Evolutionary conservation across 2,329 filamentous ascomycete species (phyloP).

Genomic region (Beauveria asiatica): DNA sequence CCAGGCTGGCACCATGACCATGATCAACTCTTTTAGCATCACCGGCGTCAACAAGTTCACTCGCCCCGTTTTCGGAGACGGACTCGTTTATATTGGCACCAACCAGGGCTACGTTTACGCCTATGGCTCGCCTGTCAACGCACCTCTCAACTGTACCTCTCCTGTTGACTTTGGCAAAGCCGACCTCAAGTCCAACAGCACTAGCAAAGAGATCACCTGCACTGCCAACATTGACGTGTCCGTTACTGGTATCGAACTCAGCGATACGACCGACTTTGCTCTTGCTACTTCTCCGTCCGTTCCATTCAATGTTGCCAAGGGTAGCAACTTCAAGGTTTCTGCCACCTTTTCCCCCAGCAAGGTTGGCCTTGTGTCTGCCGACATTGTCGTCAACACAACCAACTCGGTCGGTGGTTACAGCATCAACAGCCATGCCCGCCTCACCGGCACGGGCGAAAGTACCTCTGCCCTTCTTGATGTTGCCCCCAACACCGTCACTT

Average conservation of each 20-base stretch:
- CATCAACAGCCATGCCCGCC: slow-evolving; percentile 33
- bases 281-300: slow-evolving; percentile 27
- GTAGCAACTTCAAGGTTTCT: slow-evolving; percentile 33
- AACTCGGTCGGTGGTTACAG: slow-evolving; percentile 39
- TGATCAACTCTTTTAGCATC: slow-evolving; percentile 43
- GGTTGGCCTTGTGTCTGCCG: slow-evolving; percentile 40
- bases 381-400: slow-evolving; percentile 39
- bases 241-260: slow-evolving; percentile 29
- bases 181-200: slow-evolving; percentile 28
- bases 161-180: slow-evolving; percentile 38
- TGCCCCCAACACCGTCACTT: slow-evolving; percentile 39
- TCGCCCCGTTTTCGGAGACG: slow-evolving; percentile 49
- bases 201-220: slow-evolving; percentile 33
- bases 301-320: slow-evolving; percentile 24
- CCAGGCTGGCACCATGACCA: slow-evolving; percentile 33
- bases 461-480: slow-evolving; percentile 35
- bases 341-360: slow-evolving; percentile 35
- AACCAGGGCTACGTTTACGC: slow-evolving; percentile 43
- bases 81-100: slow-evolving; percentile 45
- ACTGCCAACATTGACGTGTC: slow-evolving; percentile 35
- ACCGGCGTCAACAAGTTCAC: slow-evolving; percentile 47
- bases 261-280: slow-evolving; percentile 26
- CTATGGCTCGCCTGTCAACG: slow-evolving; percentile 46
- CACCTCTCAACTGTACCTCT: slow-evolving; percentile 44
- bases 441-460: slow-evolving; percentile 43